Evolutionary conservation across 805 yeast species (phyloP), one percentile per base, ranked within the genome.

Genomic region (Alloascoidea hylecoeti): DNA sequence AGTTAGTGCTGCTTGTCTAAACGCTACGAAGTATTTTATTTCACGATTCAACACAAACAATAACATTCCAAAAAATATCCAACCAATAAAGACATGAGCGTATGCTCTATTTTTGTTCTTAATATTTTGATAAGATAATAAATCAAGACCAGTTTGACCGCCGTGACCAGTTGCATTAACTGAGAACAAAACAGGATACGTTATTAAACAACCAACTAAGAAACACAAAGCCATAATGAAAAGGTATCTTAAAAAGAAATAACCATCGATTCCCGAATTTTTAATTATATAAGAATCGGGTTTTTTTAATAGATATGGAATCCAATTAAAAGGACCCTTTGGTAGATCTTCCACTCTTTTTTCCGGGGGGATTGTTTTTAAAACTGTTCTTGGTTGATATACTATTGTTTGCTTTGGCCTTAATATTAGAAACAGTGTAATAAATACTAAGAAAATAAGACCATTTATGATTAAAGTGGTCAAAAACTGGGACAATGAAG

Each of bases 261-360:
- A 89, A 3, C 96, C 96, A 53, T 89, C 97, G n/a, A 89, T 54
- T 14, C 96, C 97, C 15, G 92, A 79, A 49, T 89, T 94, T 46
- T 78, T 76, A 42, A 89, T 72, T 39, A 88, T 66, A 50, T 82
- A 82, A 36, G 79, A 61, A 40, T 82, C 86, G 1, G 84, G 72
- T 50, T 81, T 77, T 36, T 68, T 58, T 37, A 82, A 48, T 18
- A 89, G 52, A 4, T 78, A 75, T 5, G 56, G 44, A 6, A 86
- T 41, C 97, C 96, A 88, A 19, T 68, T 61, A 52, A 76, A 57
- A 2, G 78, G 65, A 27, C 86, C 92, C 15, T 55, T 56, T 1
- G 88, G 79, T 35, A 86, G 61, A 1, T 92, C 85, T 18, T 72
- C 76, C 0, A 96, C 94, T 43, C 70, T 68, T 48, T 75, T 70